Conservation (phyloP, 139 green algal species). For the Microglena sp. region DNA sequence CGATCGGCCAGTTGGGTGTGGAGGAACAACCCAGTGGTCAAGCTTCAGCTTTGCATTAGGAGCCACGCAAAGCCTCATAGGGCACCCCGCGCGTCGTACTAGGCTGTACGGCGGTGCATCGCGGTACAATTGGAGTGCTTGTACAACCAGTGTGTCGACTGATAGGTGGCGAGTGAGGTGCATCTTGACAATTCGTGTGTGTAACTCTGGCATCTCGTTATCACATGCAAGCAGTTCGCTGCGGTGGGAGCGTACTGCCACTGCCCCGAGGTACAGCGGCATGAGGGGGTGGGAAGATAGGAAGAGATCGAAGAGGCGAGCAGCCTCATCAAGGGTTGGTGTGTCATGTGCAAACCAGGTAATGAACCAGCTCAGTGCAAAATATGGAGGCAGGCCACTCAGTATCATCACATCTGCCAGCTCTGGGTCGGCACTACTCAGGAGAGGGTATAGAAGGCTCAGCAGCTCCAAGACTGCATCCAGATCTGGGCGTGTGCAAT, state of each 20-base stretch:
- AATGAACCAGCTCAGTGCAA: conserved; percentile 61
- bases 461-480: conserved; percentile 44
- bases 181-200: not conserved
- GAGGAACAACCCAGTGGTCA: not conserved
- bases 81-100: not conserved
- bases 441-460: conserved; percentile 40
- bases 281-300: conserved; percentile 76
- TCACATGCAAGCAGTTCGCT: conserved; percentile 37
- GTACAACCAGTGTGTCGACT: too few relatives aligned
- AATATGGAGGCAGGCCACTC: conserved; percentile 50
- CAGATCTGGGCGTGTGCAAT: conserved; percentile 60
- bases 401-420: conserved; percentile 24
- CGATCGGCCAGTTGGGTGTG: not conserved
- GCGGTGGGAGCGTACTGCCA: conserved; percentile 41
- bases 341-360: conserved; percentile 87
- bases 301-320: conserved; percentile 84
- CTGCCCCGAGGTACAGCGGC: conserved; percentile 78
- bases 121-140: not conserved
- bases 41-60: not conserved
- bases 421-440: conserved; percentile 30
- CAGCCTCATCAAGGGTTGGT: conserved; percentile 31
- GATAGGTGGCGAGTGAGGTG: too few relatives aligned
- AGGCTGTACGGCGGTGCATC: not conserved
- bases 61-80: not conserved
- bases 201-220: conserved; percentile 20